These are phyloP conservation scores for Lavandula angustifolia DNA, from an alignment of 257 asterid genomes.

Conservation along the genomic window DNA sequence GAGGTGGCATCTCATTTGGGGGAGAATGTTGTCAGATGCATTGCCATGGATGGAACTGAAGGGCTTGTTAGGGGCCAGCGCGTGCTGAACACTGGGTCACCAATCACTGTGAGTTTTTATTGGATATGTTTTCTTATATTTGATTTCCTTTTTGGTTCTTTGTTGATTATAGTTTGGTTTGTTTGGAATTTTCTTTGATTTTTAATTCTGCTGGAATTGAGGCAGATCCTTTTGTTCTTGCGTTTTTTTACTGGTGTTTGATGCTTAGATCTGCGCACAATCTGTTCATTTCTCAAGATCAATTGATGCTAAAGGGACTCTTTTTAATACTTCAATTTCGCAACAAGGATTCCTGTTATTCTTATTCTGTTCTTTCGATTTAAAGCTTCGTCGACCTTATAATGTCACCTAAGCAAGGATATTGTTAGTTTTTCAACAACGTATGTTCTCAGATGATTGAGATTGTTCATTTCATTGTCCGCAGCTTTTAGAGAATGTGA, in stretches of 20 bases:
- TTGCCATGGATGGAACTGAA: no score
- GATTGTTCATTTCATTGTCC: not conserved
- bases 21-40: constrained; percentile 38
- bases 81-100: constrained; percentile 39
- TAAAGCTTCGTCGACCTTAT: not conserved
- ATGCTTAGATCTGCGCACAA: constrained; percentile 27
- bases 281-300: constrained; percentile 15
- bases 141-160: not conserved
- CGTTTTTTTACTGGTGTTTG: not conserved
- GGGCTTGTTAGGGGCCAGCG: constrained; percentile 61
- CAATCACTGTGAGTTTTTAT: no score
- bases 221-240: not conserved
- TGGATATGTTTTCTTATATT: no score
- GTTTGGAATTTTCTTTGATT: not conserved
- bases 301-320: not conserved
- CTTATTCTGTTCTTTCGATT: no score
- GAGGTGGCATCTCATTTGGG: constrained; percentile 99
- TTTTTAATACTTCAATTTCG: constrained; percentile 10
- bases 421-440: not conserved
- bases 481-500: no score
- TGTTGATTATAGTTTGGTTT: constrained; percentile 4
- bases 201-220: constrained; percentile 5
- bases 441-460: not conserved
- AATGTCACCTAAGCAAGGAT: constrained; percentile 6
- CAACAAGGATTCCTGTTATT: no score